Conservation (phyloP, 352 stramenopile genomes). For the Aphanomyces cochlioides region DNA sequence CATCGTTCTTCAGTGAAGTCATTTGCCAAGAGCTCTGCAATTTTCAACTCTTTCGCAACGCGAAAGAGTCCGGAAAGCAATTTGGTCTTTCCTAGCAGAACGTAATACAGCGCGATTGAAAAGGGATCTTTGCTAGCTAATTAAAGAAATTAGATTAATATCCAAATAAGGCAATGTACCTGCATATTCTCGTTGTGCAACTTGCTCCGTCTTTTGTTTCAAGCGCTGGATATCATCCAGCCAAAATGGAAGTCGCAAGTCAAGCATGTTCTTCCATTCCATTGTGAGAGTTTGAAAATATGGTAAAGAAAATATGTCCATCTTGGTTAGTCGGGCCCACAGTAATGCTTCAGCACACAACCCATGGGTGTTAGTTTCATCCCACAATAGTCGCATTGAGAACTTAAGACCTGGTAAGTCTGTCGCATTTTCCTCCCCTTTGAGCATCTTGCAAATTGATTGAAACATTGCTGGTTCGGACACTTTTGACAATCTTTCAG, state of each 20-base stretch:
- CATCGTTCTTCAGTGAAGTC: slow-evolving; percentile 78
- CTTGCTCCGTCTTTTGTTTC: slow-evolving; percentile 50
- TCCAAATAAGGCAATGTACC: slow-evolving; percentile 64
- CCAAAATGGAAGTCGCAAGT: slow-evolving; percentile 27
- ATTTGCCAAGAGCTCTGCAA: slow-evolving; percentile 72
- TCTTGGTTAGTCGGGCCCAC: slow-evolving; percentile 20
- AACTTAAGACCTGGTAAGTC: slow-evolving; percentile 22
- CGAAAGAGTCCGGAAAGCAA: slow-evolving; percentile 81
- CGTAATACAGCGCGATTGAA: slow-evolving; percentile 79
- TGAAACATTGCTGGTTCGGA: background rate
- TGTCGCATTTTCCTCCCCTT: background rate
- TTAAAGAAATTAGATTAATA: slow-evolving; percentile 59
- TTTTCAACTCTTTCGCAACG: slow-evolving; percentile 72
- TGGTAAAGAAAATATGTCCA: slow-evolving; percentile 25
- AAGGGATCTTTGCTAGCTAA: slow-evolving; percentile 70
- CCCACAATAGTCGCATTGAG: background rate
- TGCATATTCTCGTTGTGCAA: slow-evolving; percentile 76
- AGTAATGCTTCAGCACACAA: slow-evolving; percentile 20
- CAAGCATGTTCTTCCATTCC: slow-evolving; percentile 11
- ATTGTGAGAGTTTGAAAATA: slow-evolving; percentile 13
- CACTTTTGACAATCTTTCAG: background rate
- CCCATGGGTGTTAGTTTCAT: background rate
- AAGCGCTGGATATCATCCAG: slow-evolving; percentile 12
- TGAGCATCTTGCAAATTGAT: slow-evolving; percentile 13
- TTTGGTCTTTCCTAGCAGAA: slow-evolving; percentile 79